phyloP scores from a whole-genome alignment of 225 moss, liverwort and hornwort genomes.

The Physcomitrellopsis africana region DNA sequence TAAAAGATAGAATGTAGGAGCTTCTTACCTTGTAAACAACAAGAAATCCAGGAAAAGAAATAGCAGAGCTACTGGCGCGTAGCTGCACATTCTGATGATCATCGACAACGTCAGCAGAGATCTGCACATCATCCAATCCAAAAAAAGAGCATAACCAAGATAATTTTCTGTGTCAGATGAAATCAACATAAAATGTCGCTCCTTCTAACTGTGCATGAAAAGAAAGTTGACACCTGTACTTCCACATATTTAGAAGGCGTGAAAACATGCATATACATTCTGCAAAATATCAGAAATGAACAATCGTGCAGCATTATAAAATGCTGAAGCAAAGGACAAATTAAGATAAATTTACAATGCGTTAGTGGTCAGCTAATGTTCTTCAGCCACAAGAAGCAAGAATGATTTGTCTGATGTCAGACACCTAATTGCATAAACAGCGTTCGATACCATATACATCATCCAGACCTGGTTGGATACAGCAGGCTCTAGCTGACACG shows the following conservation, averaged over 20 bases:
- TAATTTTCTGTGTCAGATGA: conserved; percentile 4
- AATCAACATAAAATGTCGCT: not conserved
- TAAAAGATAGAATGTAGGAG: conserved; percentile 1
- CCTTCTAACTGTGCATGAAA: not conserved
- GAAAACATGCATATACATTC: not conserved
- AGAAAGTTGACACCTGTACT: not conserved
- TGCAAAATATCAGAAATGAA: conserved; percentile 19
- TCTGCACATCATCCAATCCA: conserved; percentile 48
- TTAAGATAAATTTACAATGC: conserved; percentile 1
- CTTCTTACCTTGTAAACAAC: conserved; percentile 67
- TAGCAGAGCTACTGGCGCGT: conserved; percentile 65
- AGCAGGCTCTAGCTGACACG: conserved; percentile 85
- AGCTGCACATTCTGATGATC: conserved; percentile 66
- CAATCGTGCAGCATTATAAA: conserved; percentile 21
- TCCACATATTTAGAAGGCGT: not conserved
- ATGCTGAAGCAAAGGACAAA: not conserved
- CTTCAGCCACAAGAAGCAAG: conserved; percentile 5
- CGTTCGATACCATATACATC: not conserved
- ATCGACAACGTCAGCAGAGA: conserved; percentile 74
- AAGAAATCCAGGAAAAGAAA: conserved; percentile 81
- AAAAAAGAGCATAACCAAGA: conserved; percentile 8
- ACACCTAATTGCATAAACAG: not conserved
- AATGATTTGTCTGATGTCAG: not conserved
- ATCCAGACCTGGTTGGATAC: conserved; percentile 71
- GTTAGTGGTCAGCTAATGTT: not conserved